A percentile compares a stretch with the other conserved stretches of the same genome.
phyloP scores from a whole-genome alignment of 2,329 filamentous ascomycete genomes.

The Fusarium pseudocircinatum region DNA sequence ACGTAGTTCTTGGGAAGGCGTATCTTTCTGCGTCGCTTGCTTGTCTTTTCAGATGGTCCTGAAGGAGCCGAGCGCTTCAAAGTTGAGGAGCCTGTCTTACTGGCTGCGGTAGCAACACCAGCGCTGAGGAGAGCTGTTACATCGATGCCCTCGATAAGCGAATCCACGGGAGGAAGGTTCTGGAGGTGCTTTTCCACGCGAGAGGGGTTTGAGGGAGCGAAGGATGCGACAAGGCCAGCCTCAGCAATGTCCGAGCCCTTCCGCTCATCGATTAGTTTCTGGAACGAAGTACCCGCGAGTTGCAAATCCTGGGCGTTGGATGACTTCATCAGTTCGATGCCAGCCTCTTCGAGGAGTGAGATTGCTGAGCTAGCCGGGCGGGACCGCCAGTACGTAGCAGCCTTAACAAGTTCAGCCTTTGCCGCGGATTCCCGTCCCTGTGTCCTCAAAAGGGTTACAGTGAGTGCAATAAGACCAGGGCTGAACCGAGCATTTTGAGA shows the following conservation, averaged over 20 bases:
- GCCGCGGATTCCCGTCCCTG: conserved; percentile 79
- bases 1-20: conserved; percentile 79
- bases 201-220: conserved; percentile 69
- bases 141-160: conserved; percentile 69
- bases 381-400: conserved; percentile 81
- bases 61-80: conserved; percentile 61
- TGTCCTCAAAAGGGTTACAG: conserved; percentile 80
- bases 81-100: conserved; percentile 47
- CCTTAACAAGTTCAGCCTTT: conserved; percentile 78
- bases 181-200: conserved; percentile 65
- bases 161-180: conserved; percentile 69
- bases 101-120: conserved; percentile 64
- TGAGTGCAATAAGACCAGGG: conserved; percentile 83
- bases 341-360: conserved; percentile 83
- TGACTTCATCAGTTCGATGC: conserved; percentile 83
- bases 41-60: conserved; percentile 52
- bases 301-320: conserved; percentile 73
- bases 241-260: conserved; percentile 74
- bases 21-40: conserved; percentile 67
- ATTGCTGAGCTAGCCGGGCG: conserved; percentile 59
- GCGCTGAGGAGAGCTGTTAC: conserved; percentile 69
- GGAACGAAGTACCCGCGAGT: conserved; percentile 82
- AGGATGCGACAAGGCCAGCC: conserved; percentile 87
- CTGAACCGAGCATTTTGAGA: conserved; percentile 79
- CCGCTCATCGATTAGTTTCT: conserved; percentile 72